phyloP scores from a whole-genome alignment of 2,329 filamentous ascomycete species.

The Kalaharituber pfeilii region DNA sequence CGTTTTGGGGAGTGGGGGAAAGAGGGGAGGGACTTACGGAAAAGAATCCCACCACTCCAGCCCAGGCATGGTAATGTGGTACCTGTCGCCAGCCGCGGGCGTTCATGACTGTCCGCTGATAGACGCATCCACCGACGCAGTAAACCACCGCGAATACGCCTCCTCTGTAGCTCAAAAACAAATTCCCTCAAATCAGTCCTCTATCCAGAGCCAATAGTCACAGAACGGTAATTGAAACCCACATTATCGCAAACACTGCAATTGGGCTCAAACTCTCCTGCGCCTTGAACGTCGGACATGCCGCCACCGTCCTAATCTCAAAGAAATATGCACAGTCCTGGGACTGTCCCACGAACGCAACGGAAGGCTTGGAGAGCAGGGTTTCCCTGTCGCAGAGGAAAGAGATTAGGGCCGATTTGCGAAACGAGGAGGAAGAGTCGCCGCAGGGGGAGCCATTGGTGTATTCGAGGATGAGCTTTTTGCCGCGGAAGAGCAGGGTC shows the following conservation, averaged over 20 bases:
- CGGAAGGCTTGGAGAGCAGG: slow-evolving; percentile 44
- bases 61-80: slow-evolving; percentile 88
- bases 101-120: slow-evolving; percentile 86
- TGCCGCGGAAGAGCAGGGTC: slow-evolving; percentile 42
- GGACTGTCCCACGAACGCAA: slow-evolving; percentile 74
- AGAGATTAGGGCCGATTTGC: slow-evolving; percentile 74
- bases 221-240: too few relatives aligned
- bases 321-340: slow-evolving; percentile 95
- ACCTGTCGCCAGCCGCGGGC: slow-evolving; percentile 89
- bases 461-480: slow-evolving; percentile 62
- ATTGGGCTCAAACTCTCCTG: slow-evolving; percentile 46
- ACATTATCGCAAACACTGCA: slow-evolving; percentile 78
- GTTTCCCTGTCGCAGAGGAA: slow-evolving; percentile 84
- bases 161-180: slow-evolving; percentile 26
- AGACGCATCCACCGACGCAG: slow-evolving; percentile 79
- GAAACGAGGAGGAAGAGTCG: slow-evolving; percentile 27
- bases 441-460: slow-evolving; percentile 56
- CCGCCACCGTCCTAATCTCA: slow-evolving; percentile 69
- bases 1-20: slow-evolving; percentile 20
- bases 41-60: slow-evolving; percentile 45
- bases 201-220: neutral
- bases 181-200: neutral
- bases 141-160: slow-evolving; percentile 68
- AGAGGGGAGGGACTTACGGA: slow-evolving; percentile 23
- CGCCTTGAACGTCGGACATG: slow-evolving; percentile 54